Base-by-base conservation (phyloP, 371 early-diverging fungal genomes). In the Actinomortierella wolfii region DNA sequence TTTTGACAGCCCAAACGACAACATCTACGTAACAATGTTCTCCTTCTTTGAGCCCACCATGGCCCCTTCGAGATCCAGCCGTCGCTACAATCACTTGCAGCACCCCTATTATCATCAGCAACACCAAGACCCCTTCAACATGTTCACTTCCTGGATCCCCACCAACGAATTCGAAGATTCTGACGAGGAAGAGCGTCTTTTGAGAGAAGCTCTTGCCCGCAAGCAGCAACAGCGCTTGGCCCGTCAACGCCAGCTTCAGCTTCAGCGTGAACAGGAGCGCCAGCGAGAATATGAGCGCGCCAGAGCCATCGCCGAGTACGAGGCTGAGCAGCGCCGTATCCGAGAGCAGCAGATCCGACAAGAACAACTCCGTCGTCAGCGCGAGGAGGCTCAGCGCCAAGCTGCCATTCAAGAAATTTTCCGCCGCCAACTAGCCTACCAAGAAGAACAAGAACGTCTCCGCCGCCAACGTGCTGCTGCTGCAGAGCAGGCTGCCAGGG, bases 131-230 rank as follows among this genome's bases (percentile, higher is more conserved):
- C 40, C 26, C 43, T n/a, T n/a, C n/a, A n/a, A n/a, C n/a, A 49
- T 26, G 20, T 50, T 43, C 62, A 8, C 39, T 24, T 34, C 28
- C 50, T 29, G 23, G 8, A n/a, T 28, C 59, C 18, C 45, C 14
- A 28, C 40, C 2, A 58, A 64, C 6, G 67, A 66, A 25, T 52
- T 39, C 21, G 57, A 58, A 2, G 48, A 56, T 4, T 28, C 50
- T n/a, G 70, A 69, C 25, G 70, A 69, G 39, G 70, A 69, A 40
- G 70, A 69, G n/a, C 61, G 60, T 17, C 51, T 69, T 54, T 54
- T 69, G 39, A 28, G 59, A 23, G 70, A 64, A 18, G 70, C 70
- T 1, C 64, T 69, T 50, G 64, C 64, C 21, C 70, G 64, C 45
- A 69, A 69, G 55, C 59, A 57, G 13, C 70, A 69, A 39, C 60